Conservation (phyloP, 352 stramenopile species). For the Phytophthora foliorum region DNA sequence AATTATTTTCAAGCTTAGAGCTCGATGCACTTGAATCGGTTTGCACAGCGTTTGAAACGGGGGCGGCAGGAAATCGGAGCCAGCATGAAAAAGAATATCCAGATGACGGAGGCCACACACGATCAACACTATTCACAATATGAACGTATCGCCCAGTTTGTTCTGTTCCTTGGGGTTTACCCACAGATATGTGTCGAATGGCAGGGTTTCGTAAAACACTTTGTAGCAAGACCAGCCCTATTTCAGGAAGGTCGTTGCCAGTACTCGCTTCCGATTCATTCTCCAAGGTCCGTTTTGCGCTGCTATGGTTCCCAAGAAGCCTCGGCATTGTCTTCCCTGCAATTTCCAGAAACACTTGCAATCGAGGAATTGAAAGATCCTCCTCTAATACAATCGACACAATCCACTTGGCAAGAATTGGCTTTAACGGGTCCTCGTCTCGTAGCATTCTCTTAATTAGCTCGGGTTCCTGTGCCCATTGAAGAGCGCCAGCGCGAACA, state of each 20-base stretch:
- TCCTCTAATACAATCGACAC: constrained; percentile 52
- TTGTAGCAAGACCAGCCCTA: constrained; percentile 60
- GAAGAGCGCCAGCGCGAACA: constrained; percentile 61
- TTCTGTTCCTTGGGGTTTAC: constrained; percentile 54
- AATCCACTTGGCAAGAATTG: constrained; percentile 50
- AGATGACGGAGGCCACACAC: constrained; percentile 71
- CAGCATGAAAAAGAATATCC: constrained; percentile 86
- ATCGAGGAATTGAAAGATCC: constrained; percentile 55
- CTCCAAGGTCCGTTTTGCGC: neutral
- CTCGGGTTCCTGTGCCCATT: constrained; percentile 58
- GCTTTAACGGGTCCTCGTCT: constrained; percentile 40
- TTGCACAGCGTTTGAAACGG: neutral
- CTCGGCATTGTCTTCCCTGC: constrained; percentile 64
- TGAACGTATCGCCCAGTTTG: constrained; percentile 76
- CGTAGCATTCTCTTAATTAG: constrained; percentile 44
- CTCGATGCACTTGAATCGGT: neutral
- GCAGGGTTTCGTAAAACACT: constrained; percentile 46
- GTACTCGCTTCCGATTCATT: neutral
- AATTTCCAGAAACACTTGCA: constrained; percentile 65
- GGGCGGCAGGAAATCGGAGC: constrained; percentile 57
- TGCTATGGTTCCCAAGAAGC: constrained; percentile 38
- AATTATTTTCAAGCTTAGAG: neutral
- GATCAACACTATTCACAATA: constrained; percentile 67
- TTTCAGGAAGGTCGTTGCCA: constrained; percentile 19
- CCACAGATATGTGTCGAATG: constrained; percentile 66